These are phyloP conservation scores for Apiospora hydei DNA, from an alignment of 2,329 filamentous ascomycete species.

Conservation along the genomic window DNA sequence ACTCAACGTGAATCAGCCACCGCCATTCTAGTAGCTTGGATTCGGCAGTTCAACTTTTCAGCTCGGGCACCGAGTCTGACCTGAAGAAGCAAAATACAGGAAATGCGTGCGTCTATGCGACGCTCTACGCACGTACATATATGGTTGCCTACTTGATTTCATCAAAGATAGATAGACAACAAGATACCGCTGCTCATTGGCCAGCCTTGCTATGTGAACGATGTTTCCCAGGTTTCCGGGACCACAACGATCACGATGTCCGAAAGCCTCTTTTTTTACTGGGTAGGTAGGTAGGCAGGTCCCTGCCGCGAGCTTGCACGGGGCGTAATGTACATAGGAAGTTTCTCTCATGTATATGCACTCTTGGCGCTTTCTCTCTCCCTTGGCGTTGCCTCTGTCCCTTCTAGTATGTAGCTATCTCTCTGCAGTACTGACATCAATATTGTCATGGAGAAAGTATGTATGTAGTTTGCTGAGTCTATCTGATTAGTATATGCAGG, in stretches of 20 bases:
- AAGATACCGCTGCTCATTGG: background rate
- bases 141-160: background rate
- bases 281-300: background rate
- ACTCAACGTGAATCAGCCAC: background rate
- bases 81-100: background rate
- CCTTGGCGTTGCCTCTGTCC: background rate
- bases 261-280: background rate
- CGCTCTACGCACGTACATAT: background rate
- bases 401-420: background rate
- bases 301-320: background rate
- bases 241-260: background rate
- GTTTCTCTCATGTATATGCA: background rate
- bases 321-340: background rate
- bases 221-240: background rate
- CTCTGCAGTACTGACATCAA: background rate
- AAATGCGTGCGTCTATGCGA: background rate
- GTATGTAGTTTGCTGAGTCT: background rate
- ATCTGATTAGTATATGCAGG: background rate
- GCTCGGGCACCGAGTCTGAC: slow-evolving; percentile 1
- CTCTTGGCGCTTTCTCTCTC: background rate
- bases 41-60: background rate
- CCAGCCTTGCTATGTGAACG: background rate
- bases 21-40: background rate
- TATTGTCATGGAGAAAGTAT: background rate
- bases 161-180: background rate